Conservation (phyloP, 1,284 basidiomycete species). For the Cystobasidiaceae sp. region DNA sequence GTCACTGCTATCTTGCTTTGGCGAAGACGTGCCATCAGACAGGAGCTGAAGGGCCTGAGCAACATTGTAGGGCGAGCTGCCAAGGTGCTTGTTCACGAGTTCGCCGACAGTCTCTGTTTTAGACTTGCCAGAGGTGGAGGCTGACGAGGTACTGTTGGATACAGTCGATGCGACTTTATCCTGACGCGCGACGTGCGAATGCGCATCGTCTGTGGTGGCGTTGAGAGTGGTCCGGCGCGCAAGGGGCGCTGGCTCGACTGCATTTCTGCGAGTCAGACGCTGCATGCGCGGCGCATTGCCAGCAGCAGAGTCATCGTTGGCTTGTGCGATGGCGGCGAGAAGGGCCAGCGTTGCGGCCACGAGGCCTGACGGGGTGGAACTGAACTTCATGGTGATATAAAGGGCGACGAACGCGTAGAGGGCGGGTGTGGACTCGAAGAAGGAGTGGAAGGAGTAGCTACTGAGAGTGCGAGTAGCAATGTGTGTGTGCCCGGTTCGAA, state of each 20-base stretch:
- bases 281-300: background rate
- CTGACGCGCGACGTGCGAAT: background rate
- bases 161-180: slow-evolving; percentile 14
- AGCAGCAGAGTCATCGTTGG: background rate
- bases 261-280: background rate
- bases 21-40: no score
- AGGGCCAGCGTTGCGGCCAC: background rate
- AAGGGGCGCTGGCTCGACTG: background rate
- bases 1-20: no score
- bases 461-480: no score
- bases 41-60: background rate
- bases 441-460: no score
- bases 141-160: background rate
- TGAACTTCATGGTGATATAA: no score
- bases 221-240: background rate
- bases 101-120: background rate
- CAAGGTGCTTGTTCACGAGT: background rate
- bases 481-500: no score
- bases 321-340: background rate
- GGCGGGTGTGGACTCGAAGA: no score
- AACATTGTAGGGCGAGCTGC: background rate
- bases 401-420: no score
- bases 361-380: no score
- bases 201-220: background rate
- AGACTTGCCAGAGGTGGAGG: background rate